Base-by-base conservation (phyloP, 371 early-diverging fungal species). In the Mucor irregularis region DNA sequence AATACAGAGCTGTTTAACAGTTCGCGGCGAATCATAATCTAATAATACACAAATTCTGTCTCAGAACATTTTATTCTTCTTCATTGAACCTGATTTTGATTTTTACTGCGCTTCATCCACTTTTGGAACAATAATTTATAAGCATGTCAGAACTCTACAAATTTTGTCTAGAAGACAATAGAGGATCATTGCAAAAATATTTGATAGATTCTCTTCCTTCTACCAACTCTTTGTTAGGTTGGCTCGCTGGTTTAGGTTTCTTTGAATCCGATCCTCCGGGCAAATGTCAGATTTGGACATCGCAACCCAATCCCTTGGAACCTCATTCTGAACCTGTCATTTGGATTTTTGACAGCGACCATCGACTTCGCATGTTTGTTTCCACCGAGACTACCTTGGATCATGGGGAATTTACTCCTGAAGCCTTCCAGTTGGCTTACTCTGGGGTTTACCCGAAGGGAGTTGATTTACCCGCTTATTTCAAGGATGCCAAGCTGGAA, bases 311-410 rank as follows among this genome's bases (percentile, higher is more conserved):
- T 19, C 60, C 60, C 0, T 53, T 60, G 8, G 26, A 60, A 13
- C 46, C 53, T 0, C 5, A 13, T n/a, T 16, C 31, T 3, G 53
- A 53, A 9, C 30, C 40, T 40, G 53, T 53, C 3, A 42, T 60
- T 9, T 60, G 60, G 60, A 39, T 60, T 31, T 24, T 60, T 25
- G 48, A 53, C 11, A 47, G 26, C 9, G 21, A 26, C 3, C 11
- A 60, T 17, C 39, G 53, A 19, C 44, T 38, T 21, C 47, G 60
- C 13, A 13, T 60, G 4, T 48, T 40, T 24, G 60, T 60, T 2
- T 53, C 9, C 13, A 26, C 48, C 8, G 60, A 60, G 22, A 16
- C 26, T 4, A 26, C 34, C 7, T 24, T 60, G 13, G 39, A 58
- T 44, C 14, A 25, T 16, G 34, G 21, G 11, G 14, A 16, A 16